Evolutionary conservation across 441 rosid genomes (phyloP), one percentile per base, ranked within the genome.

Genomic region (Omphalea diandra): DNA sequence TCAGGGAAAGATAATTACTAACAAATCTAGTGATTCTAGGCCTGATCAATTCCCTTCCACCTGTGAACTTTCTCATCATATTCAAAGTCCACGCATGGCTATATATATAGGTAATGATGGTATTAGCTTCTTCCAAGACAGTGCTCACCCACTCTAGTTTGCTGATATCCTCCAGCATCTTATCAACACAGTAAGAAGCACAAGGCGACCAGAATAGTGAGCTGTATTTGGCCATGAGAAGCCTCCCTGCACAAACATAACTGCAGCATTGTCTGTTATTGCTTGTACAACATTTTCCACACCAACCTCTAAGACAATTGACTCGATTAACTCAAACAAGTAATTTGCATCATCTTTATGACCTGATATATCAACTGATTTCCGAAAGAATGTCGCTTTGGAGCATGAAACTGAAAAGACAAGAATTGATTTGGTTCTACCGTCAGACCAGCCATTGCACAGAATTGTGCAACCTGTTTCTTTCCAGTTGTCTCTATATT

Each of bases 171-270:
- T 87, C 92, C 77, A 87, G 63, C 84, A 87, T 85, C 76, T 87
- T 85, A 76, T 81, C 75, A 8, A 87, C 80, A 57, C 89, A 83
- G 67, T 73, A 78, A 44, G 85, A 83, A 64, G 85, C 84, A 77
- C 87, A 87, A 22, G 89, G 89, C 36, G 83, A 82, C 85, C 89
- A 85, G 76, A 87, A 87, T 77, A 87, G 72, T 4, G 87, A 82
- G 59, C 44, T 66, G 63, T 87, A 83, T 75, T 84, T 87, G 46
- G 84, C 69, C 88, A 82, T 83, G 47, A 87, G 85, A 73, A 79
- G 88, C 74, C 84, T 82, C 55, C 87, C 89, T 5, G 88, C 87
- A 76, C 76, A 81, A 70, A 81, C 75, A 67, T 79, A 85, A 77
- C 80, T 46, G 85, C 65, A 1, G 80, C 73, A 44, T 77, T 72